phyloP scores from a whole-genome alignment of 2,329 filamentous ascomycete species.

The Fusarium gaditjirri region DNA sequence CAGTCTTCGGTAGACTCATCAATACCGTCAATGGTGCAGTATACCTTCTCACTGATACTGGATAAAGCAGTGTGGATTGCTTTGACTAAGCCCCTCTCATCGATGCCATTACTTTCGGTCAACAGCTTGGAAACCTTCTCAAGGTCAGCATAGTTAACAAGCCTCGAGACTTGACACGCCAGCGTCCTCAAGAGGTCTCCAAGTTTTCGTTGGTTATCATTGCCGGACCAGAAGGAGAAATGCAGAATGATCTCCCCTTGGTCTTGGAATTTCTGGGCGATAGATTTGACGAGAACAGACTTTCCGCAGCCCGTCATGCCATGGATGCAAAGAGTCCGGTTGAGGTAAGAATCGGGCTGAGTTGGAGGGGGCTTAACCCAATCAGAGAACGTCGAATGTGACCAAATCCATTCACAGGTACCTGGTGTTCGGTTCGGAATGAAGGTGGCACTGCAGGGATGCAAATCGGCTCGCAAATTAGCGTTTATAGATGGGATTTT shows the following conservation, averaged over 20 bases:
- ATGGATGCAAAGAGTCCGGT: rapidly evolving
- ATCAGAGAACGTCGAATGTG: neutral
- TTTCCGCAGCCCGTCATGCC: rapidly evolving
- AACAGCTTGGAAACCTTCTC: neutral
- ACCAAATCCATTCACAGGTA: neutral
- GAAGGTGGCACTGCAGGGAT: neutral
- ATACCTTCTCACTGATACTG: neutral
- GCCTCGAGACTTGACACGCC: rapidly evolving
- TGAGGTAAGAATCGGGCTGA: too few relatives aligned
- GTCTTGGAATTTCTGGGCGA: neutral
- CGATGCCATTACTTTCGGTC: neutral
- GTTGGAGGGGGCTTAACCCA: too few relatives aligned
- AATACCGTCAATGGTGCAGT: neutral
- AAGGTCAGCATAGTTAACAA: rapidly evolving
- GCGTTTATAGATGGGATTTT: too few relatives aligned
- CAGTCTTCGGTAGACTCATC: neutral
- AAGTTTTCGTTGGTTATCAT: neutral
- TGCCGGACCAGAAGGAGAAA: neutral
- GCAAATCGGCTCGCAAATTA: neutral
- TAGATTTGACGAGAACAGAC: neutral
- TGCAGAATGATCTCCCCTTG: neutral
- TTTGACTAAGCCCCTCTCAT: neutral
- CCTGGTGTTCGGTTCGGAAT: neutral
- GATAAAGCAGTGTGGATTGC: neutral
- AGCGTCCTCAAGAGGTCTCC: neutral